Percentiles rank a stretch among this genome's conserved stretches.
Conservation (phyloP, 441 rosid species). For the Raphanus hybrid region DNA sequence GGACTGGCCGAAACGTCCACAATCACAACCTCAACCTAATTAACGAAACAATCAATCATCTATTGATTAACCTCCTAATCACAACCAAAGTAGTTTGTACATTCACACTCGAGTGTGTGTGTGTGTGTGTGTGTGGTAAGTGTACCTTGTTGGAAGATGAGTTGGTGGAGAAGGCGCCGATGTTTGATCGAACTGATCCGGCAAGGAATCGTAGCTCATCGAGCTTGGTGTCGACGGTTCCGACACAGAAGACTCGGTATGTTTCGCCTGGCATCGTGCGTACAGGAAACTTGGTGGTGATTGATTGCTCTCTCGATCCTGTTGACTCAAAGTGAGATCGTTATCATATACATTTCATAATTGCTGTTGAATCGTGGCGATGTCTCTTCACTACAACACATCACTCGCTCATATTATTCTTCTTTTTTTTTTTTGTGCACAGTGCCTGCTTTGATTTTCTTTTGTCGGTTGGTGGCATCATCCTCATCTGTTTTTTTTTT, state of each 20-base stretch:
- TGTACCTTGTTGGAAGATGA: constrained; percentile 62
- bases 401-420: not conserved
- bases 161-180: constrained; percentile 49
- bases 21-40: constrained; percentile 66
- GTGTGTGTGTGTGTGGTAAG: not conserved
- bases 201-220: constrained; percentile 78
- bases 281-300: not conserved
- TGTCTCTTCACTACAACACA: not conserved
- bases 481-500: not conserved
- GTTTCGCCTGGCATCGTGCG: constrained; percentile 27
- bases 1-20: constrained; percentile 74
- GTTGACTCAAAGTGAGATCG: not conserved
- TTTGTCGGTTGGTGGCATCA: too few species aligned
- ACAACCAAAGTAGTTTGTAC: not conserved
- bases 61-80: not conserved
- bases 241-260: constrained; percentile 68
- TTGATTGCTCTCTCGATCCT: not conserved
- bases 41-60: not conserved
- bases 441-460: too few species aligned
- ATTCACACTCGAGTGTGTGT: not conserved
- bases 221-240: constrained; percentile 85
- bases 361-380: not conserved
- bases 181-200: constrained; percentile 60
- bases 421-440: too few species aligned
- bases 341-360: not conserved